A percentile compares a stretch with the other conserved stretches of the same genome.
These are phyloP conservation scores for Xylariaceae sp. DNA, from an alignment of 2,329 filamentous ascomycete species.

Conservation along the genomic window DNA sequence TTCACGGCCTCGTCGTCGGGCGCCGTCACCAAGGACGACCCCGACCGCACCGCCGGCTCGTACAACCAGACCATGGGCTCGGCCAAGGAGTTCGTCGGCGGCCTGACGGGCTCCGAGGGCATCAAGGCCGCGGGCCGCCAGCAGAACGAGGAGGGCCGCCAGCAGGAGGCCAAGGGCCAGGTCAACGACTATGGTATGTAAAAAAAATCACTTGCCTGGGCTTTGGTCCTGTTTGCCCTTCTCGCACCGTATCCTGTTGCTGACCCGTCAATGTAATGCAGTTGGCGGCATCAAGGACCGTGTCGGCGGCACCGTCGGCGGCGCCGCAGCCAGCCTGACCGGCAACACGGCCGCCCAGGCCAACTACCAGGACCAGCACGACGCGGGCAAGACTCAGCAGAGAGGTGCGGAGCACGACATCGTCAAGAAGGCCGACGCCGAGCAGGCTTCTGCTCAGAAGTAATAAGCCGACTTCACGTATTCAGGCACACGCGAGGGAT, in stretches of 20 bases:
- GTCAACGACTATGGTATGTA: slow-evolving; percentile 65
- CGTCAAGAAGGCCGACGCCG: slow-evolving; percentile 58
- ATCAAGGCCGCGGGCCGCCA: slow-evolving; percentile 66
- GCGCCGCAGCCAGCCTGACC: slow-evolving; percentile 62
- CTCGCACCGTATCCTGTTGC: no score
- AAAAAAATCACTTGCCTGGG: no score
- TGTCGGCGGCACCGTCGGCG: slow-evolving; percentile 63
- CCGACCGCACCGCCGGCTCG: slow-evolving; percentile 61
- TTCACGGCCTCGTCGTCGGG: slow-evolving; percentile 62
- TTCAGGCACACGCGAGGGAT: not conserved
- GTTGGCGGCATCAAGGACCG: slow-evolving; percentile 59
- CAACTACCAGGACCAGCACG: slow-evolving; percentile 63
- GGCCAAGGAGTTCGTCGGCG: slow-evolving; percentile 74
- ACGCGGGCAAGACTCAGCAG: slow-evolving; percentile 76
- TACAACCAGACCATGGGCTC: slow-evolving; percentile 89
- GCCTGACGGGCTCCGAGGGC: slow-evolving; percentile 65
- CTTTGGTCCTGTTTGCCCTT: no score
- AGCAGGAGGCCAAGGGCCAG: slow-evolving; percentile 77
- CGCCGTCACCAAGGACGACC: slow-evolving; percentile 62
- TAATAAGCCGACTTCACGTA: not conserved
- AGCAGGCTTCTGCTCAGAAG: slow-evolving; percentile 15
- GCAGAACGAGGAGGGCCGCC: slow-evolving; percentile 75
- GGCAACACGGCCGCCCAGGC: slow-evolving; percentile 61
- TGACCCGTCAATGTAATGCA: no score
- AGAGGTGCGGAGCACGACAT: slow-evolving; percentile 76